Evolutionary conservation across 129 eudicot genomes (phyloP), one percentile per base, ranked within the genome.

Genomic region (Kitagawia praeruptora): DNA sequence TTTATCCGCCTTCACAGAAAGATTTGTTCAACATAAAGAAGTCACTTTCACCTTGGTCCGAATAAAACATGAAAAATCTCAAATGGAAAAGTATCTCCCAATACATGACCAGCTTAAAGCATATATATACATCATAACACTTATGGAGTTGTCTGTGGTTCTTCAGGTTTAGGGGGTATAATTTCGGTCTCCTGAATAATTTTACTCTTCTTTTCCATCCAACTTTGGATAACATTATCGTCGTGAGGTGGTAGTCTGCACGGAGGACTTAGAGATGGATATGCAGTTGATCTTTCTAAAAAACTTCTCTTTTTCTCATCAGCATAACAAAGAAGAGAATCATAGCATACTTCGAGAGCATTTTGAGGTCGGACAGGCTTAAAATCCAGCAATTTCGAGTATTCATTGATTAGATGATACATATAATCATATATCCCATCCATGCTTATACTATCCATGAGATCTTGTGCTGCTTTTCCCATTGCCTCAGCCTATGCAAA

Each of bases 401-500:
- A 93, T 67, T 91, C 89, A 0, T 77, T 78, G 40, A 91, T 40
- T 21, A 93, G 84, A 82, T 93, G 98, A 76, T 61, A 91, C 96
- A 93, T 93, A 86, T 93, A 91, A 75, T 93, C 98, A 13, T 93
- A 93, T 51, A 93, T 79, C 53, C 89, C 85, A 67, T 89, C 91
- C 87, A 91, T 91, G 79, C 61, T 91, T 78, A 93, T 56, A 71
- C 87, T 86, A 61, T 71, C 89, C 97, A 91, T 93, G 78, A 80
- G 89, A 76, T 89, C 86, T 69, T 93, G 97, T 72, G 86, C 91
- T 53, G 82, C 81, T 80, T 69, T 87, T 25, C 91, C 97, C 42
- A 93, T 91, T 49, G 91, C 87, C 75, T 89, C 93, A 1, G 98
- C 98, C 97, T 91, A 87, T 82, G 81, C 70, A 72, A 23, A 49